Conservation (phyloP, 371 early-diverging fungal genomes). For the Mortierella sp. region DNA sequence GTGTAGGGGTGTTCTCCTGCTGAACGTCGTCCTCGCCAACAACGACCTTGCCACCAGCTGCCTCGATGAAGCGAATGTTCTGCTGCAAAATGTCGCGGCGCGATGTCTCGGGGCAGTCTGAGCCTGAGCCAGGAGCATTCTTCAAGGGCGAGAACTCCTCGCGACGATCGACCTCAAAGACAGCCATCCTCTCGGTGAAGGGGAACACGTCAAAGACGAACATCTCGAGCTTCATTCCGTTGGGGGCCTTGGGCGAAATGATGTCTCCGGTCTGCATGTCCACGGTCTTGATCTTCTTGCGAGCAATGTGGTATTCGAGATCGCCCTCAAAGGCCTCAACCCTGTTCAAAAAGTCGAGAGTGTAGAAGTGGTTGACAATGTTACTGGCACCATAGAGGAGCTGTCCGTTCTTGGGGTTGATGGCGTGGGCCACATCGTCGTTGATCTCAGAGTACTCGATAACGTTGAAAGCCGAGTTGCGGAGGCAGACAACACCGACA, state of each 20-base stretch:
- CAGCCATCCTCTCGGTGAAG: slow-evolving; percentile 68
- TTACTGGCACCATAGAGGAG: slow-evolving; percentile 74
- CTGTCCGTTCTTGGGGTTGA: slow-evolving; percentile 44
- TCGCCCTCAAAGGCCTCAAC: slow-evolving; percentile 28
- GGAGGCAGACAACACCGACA: slow-evolving; percentile 73
- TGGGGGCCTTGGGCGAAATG: slow-evolving; percentile 59
- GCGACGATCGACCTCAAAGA: slow-evolving; percentile 70
- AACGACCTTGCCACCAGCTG: slow-evolving; percentile 49
- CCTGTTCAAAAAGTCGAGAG: slow-evolving; percentile 65
- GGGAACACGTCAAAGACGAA: slow-evolving; percentile 87
- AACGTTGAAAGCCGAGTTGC: slow-evolving; percentile 65
- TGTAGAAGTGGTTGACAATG: slow-evolving; percentile 82
- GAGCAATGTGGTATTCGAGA: slow-evolving; percentile 76
- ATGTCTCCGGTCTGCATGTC: slow-evolving; percentile 62
- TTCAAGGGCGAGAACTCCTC: slow-evolving; percentile 83
- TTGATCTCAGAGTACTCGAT: slow-evolving; percentile 80
- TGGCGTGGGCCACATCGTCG: slow-evolving; percentile 53
- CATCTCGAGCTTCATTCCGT: slow-evolving; percentile 80
- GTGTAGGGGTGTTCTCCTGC: slow-evolving; percentile 53
- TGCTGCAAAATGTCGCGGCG: slow-evolving; percentile 64
- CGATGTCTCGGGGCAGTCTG: slow-evolving; percentile 74
- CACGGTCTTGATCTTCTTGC: slow-evolving; percentile 77
- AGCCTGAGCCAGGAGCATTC: slow-evolving; percentile 66
- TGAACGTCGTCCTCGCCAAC: slow-evolving; percentile 21
- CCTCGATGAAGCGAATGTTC: slow-evolving; percentile 50